Evolutionary conservation across 2,329 filamentous ascomycete genomes (phyloP).

Genomic region (Aspergillus alliaceus): DNA sequence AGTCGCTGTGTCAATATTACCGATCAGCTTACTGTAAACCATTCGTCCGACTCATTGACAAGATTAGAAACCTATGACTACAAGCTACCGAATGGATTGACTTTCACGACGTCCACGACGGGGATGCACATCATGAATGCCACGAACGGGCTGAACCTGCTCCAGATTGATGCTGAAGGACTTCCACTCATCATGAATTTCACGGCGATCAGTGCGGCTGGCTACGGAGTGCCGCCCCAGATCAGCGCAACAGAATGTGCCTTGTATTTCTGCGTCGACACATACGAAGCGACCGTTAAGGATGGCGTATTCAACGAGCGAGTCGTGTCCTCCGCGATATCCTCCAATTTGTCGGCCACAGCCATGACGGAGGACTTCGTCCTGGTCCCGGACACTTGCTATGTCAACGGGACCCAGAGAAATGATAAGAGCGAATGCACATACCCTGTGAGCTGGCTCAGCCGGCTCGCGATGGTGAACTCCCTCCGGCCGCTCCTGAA

Average conservation of each 20-base stretch:
- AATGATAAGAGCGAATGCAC: constrained; percentile 13
- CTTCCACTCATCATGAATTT: constrained; percentile 22
- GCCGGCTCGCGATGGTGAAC: constrained; percentile 19
- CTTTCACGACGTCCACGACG: constrained; percentile 14
- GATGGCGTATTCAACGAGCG: constrained; percentile 19
- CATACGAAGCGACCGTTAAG: constrained; percentile 18
- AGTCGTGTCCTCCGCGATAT: constrained; percentile 7
- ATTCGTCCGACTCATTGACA: not conserved
- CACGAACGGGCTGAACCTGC: constrained; percentile 12
- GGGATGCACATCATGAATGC: constrained; percentile 22
- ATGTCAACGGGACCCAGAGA: constrained; percentile 16
- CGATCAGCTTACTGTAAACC: constrained; percentile 6
- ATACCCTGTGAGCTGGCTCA: constrained; percentile 22
- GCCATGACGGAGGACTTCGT: not conserved
- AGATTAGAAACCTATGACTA: constrained; percentile 16
- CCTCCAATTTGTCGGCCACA: constrained; percentile 11
- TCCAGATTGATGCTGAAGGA: constrained; percentile 12
- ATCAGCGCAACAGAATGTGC: constrained; percentile 24
- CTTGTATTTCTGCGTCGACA: constrained; percentile 24
- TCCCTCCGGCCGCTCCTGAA: constrained; percentile 17
- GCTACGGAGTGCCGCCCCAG: constrained; percentile 14
- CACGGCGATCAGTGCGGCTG: constrained; percentile 19
- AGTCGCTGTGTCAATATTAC: constrained; percentile 24
- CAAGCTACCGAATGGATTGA: constrained; percentile 19
- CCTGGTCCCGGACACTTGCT: constrained; percentile 23